phyloP scores from a whole-genome alignment of 148 eudicot genomes.

The Cornus suecica region DNA sequence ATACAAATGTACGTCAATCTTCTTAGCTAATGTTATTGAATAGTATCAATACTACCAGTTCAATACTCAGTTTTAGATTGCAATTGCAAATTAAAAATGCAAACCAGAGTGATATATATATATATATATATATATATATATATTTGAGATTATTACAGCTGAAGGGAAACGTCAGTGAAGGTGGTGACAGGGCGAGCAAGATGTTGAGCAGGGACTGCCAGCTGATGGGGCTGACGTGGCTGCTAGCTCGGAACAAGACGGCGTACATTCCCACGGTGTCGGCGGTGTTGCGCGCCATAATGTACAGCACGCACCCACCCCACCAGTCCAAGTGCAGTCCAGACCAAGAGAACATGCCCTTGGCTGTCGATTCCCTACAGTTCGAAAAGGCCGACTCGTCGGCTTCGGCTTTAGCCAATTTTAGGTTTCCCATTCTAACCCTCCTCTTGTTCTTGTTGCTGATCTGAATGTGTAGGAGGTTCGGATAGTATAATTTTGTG shows the following conservation, averaged over 20 bases:
- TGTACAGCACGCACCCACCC: constrained; percentile 89
- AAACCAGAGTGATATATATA: no score
- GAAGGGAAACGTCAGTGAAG: constrained; percentile 41
- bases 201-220: constrained; percentile 80
- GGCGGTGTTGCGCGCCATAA: constrained; percentile 82
- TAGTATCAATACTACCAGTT: no score
- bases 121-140: no score
- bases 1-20: no score
- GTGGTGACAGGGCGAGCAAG: constrained; percentile 48
- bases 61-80: no score
- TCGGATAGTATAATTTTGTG: no score
- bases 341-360: constrained; percentile 97
- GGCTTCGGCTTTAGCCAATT: neutral
- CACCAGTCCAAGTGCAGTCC: constrained; percentile 76
- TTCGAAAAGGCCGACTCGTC: constrained; percentile 42
- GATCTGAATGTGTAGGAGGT: neutral
- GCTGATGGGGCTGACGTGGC: constrained; percentile 96
- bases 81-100: no score
- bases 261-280: constrained; percentile 90
- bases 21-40: no score
- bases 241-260: constrained; percentile 82
- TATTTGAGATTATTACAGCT: constrained; percentile 36
- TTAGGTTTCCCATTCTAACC: constrained; percentile 34
- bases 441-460: neutral
- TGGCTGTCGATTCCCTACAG: constrained; percentile 93